These are phyloP conservation scores for Chaetomium cochliodes DNA, from an alignment of 495 filamentous ascomycete species.

Conservation along the genomic window DNA sequence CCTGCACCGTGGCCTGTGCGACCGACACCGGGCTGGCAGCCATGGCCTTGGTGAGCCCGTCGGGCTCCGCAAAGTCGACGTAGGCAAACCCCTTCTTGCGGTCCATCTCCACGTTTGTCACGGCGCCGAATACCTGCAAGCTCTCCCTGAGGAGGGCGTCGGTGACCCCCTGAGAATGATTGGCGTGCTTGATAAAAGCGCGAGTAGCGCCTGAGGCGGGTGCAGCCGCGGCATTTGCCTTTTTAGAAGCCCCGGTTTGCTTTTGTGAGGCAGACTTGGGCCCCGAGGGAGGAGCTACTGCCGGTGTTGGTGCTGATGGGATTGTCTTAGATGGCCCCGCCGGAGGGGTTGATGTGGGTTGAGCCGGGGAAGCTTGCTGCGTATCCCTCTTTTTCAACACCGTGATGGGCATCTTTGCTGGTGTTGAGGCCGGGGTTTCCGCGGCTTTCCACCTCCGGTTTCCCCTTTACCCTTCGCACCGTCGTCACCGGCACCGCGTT, in stretches of 20 bases:
- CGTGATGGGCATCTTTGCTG: constrained; percentile 38
- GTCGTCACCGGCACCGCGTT: constrained; percentile 32
- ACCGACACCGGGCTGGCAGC: constrained; percentile 75
- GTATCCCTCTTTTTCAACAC: constrained; percentile 42
- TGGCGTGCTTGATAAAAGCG: constrained; percentile 92
- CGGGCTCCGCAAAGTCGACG: constrained; percentile 73
- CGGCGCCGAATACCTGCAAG: constrained; percentile 65
- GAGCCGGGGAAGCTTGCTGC: constrained; percentile 29
- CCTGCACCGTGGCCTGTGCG: constrained; percentile 80
- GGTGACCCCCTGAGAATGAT: constrained; percentile 86
- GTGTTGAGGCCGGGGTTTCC: constrained; percentile 20
- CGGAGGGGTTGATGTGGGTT: constrained; percentile 27
- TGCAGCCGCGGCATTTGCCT: constrained; percentile 23
- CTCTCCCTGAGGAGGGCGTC: constrained; percentile 71
- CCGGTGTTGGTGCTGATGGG: constrained; percentile 18
- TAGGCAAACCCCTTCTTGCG: constrained; percentile 92
- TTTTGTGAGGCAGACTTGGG: constrained; percentile 38
- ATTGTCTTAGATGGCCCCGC: constrained; percentile 28
- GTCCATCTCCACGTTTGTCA: constrained; percentile 82
- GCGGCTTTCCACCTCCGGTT: constrained; percentile 18
- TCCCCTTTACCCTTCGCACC: constrained; percentile 26
- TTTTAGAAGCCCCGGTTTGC: constrained; percentile 21
- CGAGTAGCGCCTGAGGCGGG: constrained; percentile 62
- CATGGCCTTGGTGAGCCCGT: constrained; percentile 72
- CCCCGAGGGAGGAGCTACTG: constrained; percentile 31